Percentiles rank a stretch among this genome's conserved stretches.
Conservation (phyloP, 129 eudicot species). For the Flaveria trinervia region DNA sequence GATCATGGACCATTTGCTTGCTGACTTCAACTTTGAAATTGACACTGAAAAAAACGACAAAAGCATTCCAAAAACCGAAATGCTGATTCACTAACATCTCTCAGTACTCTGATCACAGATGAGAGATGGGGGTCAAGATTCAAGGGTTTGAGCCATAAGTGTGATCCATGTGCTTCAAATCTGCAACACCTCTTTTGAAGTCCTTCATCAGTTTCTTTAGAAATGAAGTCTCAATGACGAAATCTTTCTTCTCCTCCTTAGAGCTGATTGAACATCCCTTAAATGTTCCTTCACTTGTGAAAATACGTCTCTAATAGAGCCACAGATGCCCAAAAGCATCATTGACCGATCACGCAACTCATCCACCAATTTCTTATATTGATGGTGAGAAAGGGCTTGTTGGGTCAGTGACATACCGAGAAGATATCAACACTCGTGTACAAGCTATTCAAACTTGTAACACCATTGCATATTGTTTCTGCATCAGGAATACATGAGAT, state of each 20-base stretch:
- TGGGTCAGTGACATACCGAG: slow-evolving; percentile 33
- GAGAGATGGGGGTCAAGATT: slow-evolving; percentile 35
- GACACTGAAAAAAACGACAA: slow-evolving; percentile 30
- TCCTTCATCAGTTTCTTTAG: slow-evolving; percentile 37
- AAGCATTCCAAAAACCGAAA: slow-evolving; percentile 38
- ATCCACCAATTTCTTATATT: slow-evolving; percentile 31
- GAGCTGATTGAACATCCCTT: slow-evolving; percentile 38
- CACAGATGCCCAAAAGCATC: slow-evolving; percentile 41
- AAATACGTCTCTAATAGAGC: slow-evolving; percentile 33
- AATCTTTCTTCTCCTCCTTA: slow-evolving; percentile 37
- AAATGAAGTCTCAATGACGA: slow-evolving; percentile 25
- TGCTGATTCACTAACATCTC: slow-evolving; percentile 39
- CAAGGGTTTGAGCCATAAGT: slow-evolving; percentile 6
- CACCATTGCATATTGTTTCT: slow-evolving; percentile 28
- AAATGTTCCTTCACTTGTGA: slow-evolving; percentile 35
- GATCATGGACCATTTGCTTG: slow-evolving; percentile 41
- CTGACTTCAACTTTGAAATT: slow-evolving; percentile 35
- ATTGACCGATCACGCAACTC: slow-evolving; percentile 41
- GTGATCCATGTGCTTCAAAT: slow-evolving; percentile 34
- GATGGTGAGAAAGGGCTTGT: slow-evolving; percentile 40
- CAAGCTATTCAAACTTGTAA: slow-evolving; percentile 43
- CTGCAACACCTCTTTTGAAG: slow-evolving; percentile 23
- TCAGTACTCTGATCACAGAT: slow-evolving; percentile 33
- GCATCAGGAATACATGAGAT: slow-evolving; percentile 19
- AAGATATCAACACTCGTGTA: slow-evolving; percentile 44